Conservation (phyloP, 2,329 filamentous ascomycete species). For the Botrytis fragariae region DNA sequence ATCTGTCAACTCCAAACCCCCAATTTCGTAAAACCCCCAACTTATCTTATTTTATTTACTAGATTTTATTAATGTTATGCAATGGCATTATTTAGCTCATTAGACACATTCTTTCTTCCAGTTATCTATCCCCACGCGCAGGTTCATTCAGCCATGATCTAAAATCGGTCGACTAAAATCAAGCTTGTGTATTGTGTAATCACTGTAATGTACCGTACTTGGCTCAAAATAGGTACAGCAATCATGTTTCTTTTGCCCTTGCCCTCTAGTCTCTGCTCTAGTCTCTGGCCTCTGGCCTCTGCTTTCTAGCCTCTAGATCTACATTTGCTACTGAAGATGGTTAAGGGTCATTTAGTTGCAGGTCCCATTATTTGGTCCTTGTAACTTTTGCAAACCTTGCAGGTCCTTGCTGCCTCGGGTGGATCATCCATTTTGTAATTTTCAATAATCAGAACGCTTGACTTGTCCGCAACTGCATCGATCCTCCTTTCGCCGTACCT, state of each 20-base stretch:
- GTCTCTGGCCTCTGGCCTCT: not conserved
- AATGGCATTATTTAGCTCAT: not conserved
- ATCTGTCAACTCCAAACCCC: not conserved
- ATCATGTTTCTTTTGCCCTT: not conserved
- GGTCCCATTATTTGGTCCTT: conserved; percentile 20
- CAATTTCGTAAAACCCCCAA: not conserved
- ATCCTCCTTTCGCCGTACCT: conserved; percentile 26
- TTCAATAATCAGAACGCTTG: conserved; percentile 17
- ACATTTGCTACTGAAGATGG: conserved; percentile 16
- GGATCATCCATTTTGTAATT: conserved; percentile 24
- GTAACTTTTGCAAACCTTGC: conserved; percentile 20
- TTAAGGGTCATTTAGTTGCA: conserved; percentile 14
- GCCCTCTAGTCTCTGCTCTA: not conserved
- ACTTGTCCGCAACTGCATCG: conserved; percentile 22
- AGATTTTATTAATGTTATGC: no score
- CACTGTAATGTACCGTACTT: not conserved
- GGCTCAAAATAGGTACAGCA: not conserved
- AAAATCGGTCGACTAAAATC: not conserved
- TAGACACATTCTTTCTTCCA: not conserved
- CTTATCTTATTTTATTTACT: not conserved
- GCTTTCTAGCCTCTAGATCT: not conserved
- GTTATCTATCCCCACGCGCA: not conserved
- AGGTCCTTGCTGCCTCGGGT: conserved; percentile 19
- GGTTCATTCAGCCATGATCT: not conserved
- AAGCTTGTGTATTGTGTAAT: conserved; percentile 1